A percentile compares a stretch with the other conserved stretches of the same genome.
These are phyloP conservation scores for Trichophyton rubrum DNA, from an alignment of 2,329 filamentous ascomycete species.

Conservation along the genomic window DNA sequence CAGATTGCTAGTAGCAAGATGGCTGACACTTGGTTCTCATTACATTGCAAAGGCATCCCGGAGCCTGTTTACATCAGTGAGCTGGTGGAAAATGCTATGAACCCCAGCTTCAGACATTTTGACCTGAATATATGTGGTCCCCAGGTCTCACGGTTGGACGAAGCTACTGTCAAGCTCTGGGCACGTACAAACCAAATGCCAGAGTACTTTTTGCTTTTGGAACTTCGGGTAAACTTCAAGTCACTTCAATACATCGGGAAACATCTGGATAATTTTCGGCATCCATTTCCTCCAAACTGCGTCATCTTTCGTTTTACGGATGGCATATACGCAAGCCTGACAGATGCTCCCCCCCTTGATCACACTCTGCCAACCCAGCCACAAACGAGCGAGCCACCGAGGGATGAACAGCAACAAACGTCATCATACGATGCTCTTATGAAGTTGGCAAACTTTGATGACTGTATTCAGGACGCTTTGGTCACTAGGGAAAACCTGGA, in stretches of 20 bases:
- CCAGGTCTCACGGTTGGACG: constrained; percentile 51
- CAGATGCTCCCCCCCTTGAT: constrained; percentile 47
- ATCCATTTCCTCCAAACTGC: constrained; percentile 67
- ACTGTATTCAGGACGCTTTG: constrained; percentile 80
- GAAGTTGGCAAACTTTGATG: constrained; percentile 75
- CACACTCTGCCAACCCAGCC: constrained; percentile 12
- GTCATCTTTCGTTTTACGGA: constrained; percentile 76
- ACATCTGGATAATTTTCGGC: constrained; percentile 49
- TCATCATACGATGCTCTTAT: constrained; percentile 82
- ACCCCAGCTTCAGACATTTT: constrained; percentile 81
- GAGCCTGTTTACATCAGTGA: constrained; percentile 89
- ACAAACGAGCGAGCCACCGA: constrained; percentile 21
- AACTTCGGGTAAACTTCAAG: constrained; percentile 58
- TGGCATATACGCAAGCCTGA: constrained; percentile 67
- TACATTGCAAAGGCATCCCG: constrained; percentile 54
- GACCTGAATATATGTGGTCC: constrained; percentile 55
- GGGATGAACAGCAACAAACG: constrained; percentile 44
- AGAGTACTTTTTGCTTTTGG: constrained; percentile 53
- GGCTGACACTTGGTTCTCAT: constrained; percentile 78
- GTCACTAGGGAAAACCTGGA: constrained; percentile 62
- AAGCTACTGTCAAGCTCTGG: constrained; percentile 63
- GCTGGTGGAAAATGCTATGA: constrained; percentile 64
- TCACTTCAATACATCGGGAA: constrained; percentile 67
- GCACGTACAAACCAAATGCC: constrained; percentile 44
- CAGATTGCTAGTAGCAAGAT: constrained; percentile 57